Evolutionary conservation across 805 yeast genomes (phyloP).

Genomic region (Sugiyamaella lignohabitans): DNA sequence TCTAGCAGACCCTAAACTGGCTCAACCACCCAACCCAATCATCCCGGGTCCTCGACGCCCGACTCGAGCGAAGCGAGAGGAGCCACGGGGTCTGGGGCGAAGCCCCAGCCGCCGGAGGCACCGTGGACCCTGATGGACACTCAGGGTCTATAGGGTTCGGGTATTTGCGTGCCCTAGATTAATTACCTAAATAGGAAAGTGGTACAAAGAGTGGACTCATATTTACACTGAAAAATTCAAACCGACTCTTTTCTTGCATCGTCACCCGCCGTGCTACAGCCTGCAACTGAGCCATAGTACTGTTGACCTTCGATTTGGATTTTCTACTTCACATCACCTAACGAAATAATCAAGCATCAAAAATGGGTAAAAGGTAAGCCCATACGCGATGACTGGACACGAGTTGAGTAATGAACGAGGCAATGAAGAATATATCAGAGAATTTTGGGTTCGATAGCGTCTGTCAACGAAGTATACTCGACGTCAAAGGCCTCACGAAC

Average conservation of each 20-base stretch:
- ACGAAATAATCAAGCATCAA: conserved; percentile 16
- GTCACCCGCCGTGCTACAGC: neutral
- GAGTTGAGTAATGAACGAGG: neutral
- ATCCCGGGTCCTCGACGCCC: no score
- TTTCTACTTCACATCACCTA: neutral
- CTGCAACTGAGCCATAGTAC: neutral
- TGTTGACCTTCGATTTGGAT: neutral
- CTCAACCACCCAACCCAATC: no score
- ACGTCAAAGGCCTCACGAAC: no score
- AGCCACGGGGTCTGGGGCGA: no score
- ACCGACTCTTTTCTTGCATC: neutral
- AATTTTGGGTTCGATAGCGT: neutral
- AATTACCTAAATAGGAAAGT: neutral
- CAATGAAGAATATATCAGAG: neutral
- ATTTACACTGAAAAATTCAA: neutral
- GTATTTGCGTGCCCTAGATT: neutral
- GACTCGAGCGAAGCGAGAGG: no score
- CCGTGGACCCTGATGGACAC: no score
- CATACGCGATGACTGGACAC: neutral
- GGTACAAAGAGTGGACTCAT: neutral
- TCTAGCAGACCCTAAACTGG: no score
- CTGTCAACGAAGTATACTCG: no score
- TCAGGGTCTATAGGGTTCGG: no score
- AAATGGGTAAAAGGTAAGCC: conserved; percentile 40
- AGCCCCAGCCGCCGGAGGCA: no score